Base-by-base conservation (phyloP, 2,329 filamentous ascomycete genomes). In the Pyricularia pennisetigena region DNA sequence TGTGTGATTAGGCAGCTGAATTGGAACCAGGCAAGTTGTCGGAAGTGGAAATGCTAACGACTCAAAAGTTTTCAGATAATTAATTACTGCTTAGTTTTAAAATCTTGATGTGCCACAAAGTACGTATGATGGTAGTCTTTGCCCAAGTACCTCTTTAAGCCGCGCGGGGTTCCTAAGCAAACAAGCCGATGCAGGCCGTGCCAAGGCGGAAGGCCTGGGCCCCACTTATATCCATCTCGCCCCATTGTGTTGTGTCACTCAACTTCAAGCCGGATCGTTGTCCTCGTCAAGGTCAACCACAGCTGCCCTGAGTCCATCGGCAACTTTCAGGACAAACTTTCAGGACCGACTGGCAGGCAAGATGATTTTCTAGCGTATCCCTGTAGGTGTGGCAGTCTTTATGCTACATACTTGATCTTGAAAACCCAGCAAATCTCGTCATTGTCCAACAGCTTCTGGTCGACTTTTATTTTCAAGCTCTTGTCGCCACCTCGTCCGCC, bases 391-490 rank as follows among this genome's bases (percentile, higher is more conserved):
- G 16, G 6, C 7, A 49, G 41, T 5, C 23, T 57, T 8, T 59
- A 67, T n/a, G 28, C 66, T 4, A 61, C 64, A 69, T 76, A 79
- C 3, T 72, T 65, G 66, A 81, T 78, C 74, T 80, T 81, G 70
- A 81, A 81, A 0, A 80, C 78, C 80, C 79, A 81, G 57, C 75
- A 75, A 69, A 76, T 79, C 68, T 75, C 68, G 67, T 80, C 79
- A 8, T 73, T 74, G 20, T 70, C 69, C 32, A 72, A 69, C 4
- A 78, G 69, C 1, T 74, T 74, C 23, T 76, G 69, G 49, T 73
- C 74, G 14, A 80, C 71, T 0, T 73, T 74, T 32, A 81, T 69
- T 24, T 73, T 72, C 63, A 80, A 57, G 68, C 23, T 29, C 68
- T 28, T 69, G 62, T 23, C 28, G 35, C 59, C 69, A 59, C 59